Percentiles rank a stretch among this genome's conserved stretches.
phyloP scores from a whole-genome alignment of 1,139 yeast species.

The Debaryomycetaceae sp. region DNA sequence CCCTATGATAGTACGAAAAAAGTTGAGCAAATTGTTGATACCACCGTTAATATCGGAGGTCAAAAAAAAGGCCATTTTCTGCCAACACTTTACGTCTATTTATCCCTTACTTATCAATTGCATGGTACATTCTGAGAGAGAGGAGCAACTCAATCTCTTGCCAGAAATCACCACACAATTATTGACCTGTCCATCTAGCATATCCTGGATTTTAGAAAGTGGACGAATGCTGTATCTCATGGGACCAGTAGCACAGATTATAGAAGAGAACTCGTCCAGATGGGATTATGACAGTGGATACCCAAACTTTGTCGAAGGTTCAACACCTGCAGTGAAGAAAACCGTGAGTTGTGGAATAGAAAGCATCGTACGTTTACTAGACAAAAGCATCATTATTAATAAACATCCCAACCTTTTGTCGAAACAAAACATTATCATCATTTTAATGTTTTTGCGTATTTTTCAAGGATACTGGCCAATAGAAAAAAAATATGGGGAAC shows the following conservation, averaged over 20 bases:
- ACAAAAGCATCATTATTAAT: slow-evolving; percentile 22
- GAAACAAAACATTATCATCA: slow-evolving; percentile 30
- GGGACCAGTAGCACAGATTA: slow-evolving; percentile 45
- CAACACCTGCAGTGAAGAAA: slow-evolving; percentile 21
- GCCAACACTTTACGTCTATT: slow-evolving; percentile 50
- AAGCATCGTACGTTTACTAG: slow-evolving; percentile 43
- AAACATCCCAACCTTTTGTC: slow-evolving; percentile 20
- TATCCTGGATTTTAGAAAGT: slow-evolving; percentile 35
- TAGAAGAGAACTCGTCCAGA: slow-evolving; percentile 34
- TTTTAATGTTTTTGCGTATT: slow-evolving; percentile 40
- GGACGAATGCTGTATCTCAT: slow-evolving; percentile 40
- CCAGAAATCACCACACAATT: slow-evolving; percentile 58
- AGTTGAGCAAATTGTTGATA: slow-evolving; percentile 44
- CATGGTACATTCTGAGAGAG: slow-evolving; percentile 56
- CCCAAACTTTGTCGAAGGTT: slow-evolving; percentile 26
- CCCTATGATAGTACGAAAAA: slow-evolving; percentile 46
- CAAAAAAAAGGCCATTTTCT: slow-evolving; percentile 42
- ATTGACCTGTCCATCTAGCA: slow-evolving; percentile 62
- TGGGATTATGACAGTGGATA: slow-evolving; percentile 26
- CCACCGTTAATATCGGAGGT: slow-evolving; percentile 53
- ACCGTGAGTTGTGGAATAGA: slow-evolving; percentile 36
- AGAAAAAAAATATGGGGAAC: slow-evolving; percentile 62
- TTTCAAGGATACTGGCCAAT: slow-evolving; percentile 60
- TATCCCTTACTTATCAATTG: slow-evolving; percentile 52
- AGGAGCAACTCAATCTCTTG: slow-evolving; percentile 55